These are phyloP conservation scores for Triadica sebifera DNA, from an alignment of 345 rosid species.

Conservation along the genomic window DNA sequence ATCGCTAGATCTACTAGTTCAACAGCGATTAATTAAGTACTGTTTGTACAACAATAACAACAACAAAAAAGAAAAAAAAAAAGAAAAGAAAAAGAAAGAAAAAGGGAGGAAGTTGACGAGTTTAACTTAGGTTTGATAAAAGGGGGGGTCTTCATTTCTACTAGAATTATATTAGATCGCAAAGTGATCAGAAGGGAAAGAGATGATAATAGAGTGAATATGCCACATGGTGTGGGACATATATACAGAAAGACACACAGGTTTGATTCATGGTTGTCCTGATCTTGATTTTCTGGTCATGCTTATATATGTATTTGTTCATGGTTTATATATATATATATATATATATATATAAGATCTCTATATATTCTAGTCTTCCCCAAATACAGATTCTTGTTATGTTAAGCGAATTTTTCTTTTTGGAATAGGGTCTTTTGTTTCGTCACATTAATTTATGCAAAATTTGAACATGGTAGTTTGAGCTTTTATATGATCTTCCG, in stretches of 20 bases:
- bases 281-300: neutral
- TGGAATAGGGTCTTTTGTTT: neutral
- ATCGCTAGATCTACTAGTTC: too few relatives aligned
- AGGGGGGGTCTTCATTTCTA: too few relatives aligned
- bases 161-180: neutral
- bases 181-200: neutral
- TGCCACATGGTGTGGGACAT: constrained; percentile 20
- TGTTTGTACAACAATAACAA: too few relatives aligned
- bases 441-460: neutral
- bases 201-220: too few relatives aligned
- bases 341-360: too few relatives aligned
- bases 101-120: too few relatives aligned
- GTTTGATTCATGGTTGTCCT: constrained; percentile 3
- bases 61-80: too few relatives aligned
- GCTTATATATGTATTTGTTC: neutral
- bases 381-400: neutral
- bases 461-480: neutral
- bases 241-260: neutral
- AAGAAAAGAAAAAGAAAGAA: too few relatives aligned
- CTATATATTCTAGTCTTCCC: neutral
- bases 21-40: too few relatives aligned
- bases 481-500: neutral
- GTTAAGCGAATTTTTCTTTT: neutral
- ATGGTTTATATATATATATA: too few relatives aligned
- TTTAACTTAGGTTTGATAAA: too few relatives aligned